Evolutionary conservation across 1,284 basidiomycete species (phyloP).

Genomic region (Heliocybe sulcata): DNA sequence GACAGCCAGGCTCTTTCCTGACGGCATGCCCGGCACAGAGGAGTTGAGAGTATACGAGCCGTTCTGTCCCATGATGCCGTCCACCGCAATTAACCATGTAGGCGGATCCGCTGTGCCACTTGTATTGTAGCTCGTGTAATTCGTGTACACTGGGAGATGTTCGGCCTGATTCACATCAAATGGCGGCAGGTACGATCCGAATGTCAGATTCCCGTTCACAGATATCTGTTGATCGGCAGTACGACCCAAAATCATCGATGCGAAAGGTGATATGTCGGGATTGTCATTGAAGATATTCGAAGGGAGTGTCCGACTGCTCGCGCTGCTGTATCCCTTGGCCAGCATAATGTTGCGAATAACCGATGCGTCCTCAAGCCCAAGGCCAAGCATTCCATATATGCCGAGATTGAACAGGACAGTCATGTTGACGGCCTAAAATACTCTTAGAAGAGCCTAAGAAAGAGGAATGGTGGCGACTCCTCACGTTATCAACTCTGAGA

Average conservation of each 20-base stretch:
- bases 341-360: not conserved
- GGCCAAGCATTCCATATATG: not conserved
- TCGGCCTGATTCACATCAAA: no score
- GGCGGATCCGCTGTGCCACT: not conserved
- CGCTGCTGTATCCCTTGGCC: not conserved
- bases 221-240: no score
- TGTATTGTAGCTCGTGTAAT: not conserved
- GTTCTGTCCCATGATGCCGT: not conserved
- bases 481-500: not conserved
- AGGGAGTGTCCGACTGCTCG: not conserved
- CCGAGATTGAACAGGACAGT: not conserved
- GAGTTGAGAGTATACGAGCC: not conserved
- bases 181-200: no score
- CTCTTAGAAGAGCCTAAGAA: not conserved
- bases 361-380: not conserved
- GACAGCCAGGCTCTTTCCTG: not conserved
- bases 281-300: not conserved
- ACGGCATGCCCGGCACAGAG: not conserved
- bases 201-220: no score
- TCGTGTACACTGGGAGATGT: no score
- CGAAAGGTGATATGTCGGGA: no score
- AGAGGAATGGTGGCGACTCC: not conserved
- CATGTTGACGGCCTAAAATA: not conserved
- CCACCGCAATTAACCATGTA: not conserved
- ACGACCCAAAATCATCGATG: no score